Base-by-base conservation (phyloP, 106 monocot species). In the Dioscorea dumetorum region DNA sequence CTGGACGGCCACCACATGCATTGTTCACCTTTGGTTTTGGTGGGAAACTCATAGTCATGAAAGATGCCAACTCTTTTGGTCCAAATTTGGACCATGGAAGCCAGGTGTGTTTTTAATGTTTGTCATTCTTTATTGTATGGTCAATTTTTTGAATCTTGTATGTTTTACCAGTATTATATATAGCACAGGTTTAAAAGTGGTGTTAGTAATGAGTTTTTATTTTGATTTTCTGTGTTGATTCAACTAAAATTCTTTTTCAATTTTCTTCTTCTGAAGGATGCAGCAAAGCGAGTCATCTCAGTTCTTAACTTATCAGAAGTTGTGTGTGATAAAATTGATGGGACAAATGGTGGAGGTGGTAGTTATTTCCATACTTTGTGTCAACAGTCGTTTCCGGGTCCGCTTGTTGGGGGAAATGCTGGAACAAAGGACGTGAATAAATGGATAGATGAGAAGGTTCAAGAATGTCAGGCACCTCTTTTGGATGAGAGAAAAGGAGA, bases 1-100 rank as follows among this genome's bases (percentile, higher is more conserved):
- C 74, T 58, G 93, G 93, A 50, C 99, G 99, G 18, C 99, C 93
- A 70, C 77, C 85, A 64, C 99, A 99, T 81, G 77, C 93, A 64
- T 77, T 99, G 66, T 90, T 93, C 67, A 61, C 83, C 15, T 99
- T 99, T 81, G 99, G 93, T 53, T 99, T 99, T 83, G 99, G 99
- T 66, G 99, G 99, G 23, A 99, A 93, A 60, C 74, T 99, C 52
- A 64, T 99, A 65, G 75, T 93, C 51, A 81, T 88, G 85, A 87
- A 90, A 73, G 78, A 93, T 69, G 23, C 33, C 56, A 72, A 9
- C 62, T 64, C 80, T 58, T 63, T 76, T 33, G 50, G 67, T 49
- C 21, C 81, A 34, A 73, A 64, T 28, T 73, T 81, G 24, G 76
- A 64, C 50, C 75, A 66, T 70, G 85, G 82, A 62, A 89, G 63